Evolutionary conservation across 768 basidiomycete genomes (phyloP).

Genomic region (Lactifluus piperatus): DNA sequence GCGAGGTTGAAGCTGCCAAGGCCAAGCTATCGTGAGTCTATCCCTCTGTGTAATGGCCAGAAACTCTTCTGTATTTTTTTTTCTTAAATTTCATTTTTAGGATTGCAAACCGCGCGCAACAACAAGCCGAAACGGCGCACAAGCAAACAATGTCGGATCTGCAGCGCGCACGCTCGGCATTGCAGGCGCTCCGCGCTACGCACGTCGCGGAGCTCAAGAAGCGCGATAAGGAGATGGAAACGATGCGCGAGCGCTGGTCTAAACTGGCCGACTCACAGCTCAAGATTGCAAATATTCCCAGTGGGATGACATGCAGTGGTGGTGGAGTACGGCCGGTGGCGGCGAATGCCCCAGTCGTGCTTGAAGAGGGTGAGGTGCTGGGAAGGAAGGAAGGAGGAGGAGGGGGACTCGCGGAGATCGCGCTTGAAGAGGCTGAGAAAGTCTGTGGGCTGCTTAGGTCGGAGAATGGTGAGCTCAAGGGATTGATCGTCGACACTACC

Average conservation of each 20-base stretch:
- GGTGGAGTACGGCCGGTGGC: no score
- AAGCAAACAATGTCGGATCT: conserved; percentile 65
- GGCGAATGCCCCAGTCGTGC: no score
- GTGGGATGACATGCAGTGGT: no score
- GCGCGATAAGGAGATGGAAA: conserved; percentile 75
- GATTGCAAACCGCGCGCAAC: conserved; percentile 42
- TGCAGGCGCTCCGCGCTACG: conserved; percentile 61
- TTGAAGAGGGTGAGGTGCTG: conserved; percentile 43
- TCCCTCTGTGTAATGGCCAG: no score
- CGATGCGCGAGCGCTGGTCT: conserved; percentile 64
- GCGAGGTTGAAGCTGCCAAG: conserved; percentile 68
- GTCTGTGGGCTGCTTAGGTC: conserved; percentile 50
- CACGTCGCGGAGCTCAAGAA: conserved; percentile 70
- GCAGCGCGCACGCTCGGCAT: conserved; percentile 56
- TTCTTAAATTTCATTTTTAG: conserved; percentile 22
- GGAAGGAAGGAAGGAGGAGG: conserved; percentile 36
- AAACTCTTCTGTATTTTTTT: no score
- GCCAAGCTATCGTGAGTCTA: conserved; percentile 62
- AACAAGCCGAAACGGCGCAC: conserved; percentile 53
- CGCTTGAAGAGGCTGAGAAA: conserved; percentile 65
- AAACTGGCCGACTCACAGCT: conserved; percentile 62
- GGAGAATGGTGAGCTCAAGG: conserved; percentile 56
- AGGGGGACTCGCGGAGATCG: conserved; percentile 49
- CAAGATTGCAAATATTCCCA: conserved; percentile 35
- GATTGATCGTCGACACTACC: conserved; percentile 49